Base-by-base conservation (phyloP, 208 protist genomes). In the Leishmania amazonensis region DNA sequence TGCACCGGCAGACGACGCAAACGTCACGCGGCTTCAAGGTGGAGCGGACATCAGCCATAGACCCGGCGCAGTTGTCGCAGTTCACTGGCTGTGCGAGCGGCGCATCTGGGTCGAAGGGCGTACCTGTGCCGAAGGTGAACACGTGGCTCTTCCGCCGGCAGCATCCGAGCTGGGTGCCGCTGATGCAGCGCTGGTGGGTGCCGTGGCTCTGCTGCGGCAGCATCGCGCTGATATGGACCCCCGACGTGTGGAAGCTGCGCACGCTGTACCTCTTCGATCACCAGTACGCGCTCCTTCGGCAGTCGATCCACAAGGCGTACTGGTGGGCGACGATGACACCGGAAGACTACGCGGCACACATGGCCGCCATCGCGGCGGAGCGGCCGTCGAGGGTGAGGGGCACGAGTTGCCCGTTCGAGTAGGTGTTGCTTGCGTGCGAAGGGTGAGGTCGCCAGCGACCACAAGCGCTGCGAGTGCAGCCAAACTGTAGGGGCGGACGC, bases 171-270 rank as follows among this genome's bases (percentile, higher is more conserved):
- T 95, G 93, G 90, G 89, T 94, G 31, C 93, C 93, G 53, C 78
- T 96, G 75, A 93, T 96, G 84, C 93, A 96, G 83, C 93, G 93
- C 2, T 93, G 91, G 89, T 96, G 93, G 91, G 89, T 96, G 77
- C 93, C 93, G 31, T 95, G 83, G 86, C 68, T 90, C 31, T 96
- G 93, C 79, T 21, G 82, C 8, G 85, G 73, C 74, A 83, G 84
- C 64, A 72, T 90, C 38, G 79, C 67, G 35, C 47, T 93, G 40
- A 83, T 96, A 15, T 96, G 93, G 91, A 96, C 93, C 0, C 93
- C 93, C 5, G 93, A 96, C 79, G 89, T 94, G 67, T 96, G 93
- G 91, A 96, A 96, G 86, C 87, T 96, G 81, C 90, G 93, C 28
- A 88, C 87, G 28, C 76, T 96, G 28, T 94, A 96, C 83, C 86